Evolutionary conservation across 805 yeast species (phyloP).

Genomic region (Saccharomyces jurei): DNA sequence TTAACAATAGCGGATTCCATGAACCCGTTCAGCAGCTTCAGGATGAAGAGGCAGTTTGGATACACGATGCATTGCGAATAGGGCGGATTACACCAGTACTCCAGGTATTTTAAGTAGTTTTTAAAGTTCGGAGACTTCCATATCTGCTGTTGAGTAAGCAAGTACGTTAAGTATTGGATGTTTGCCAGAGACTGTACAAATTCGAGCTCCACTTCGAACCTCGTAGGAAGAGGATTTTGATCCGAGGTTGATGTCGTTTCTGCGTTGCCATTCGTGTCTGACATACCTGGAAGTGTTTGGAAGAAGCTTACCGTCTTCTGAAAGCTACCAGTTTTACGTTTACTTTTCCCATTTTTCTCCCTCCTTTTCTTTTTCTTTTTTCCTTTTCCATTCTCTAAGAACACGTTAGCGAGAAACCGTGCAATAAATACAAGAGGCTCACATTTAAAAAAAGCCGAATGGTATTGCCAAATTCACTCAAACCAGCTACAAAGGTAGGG

Average conservation of each 20-base stretch:
- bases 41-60: constrained; percentile 81
- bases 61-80: constrained; percentile 46
- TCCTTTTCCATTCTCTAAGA: background rate
- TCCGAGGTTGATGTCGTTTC: background rate
- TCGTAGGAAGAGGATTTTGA: constrained; percentile 38
- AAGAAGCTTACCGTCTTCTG: background rate
- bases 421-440: background rate
- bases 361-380: background rate
- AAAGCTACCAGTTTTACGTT: background rate
- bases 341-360: background rate
- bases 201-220: constrained; percentile 38
- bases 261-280: background rate
- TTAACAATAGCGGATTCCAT: constrained; percentile 32
- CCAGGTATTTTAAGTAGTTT: constrained; percentile 68
- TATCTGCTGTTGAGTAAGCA: constrained; percentile 71
- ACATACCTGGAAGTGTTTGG: background rate
- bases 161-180: constrained; percentile 74
- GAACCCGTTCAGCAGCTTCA: constrained; percentile 44
- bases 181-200: constrained; percentile 90
- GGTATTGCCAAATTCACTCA: background rate
- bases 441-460: background rate
- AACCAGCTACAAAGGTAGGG: background rate
- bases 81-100: constrained; percentile 76
- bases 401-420: background rate
- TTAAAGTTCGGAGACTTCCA: constrained; percentile 60